Conservation (phyloP, 495 filamentous ascomycete species). For the Neurospora sp. region DNA sequence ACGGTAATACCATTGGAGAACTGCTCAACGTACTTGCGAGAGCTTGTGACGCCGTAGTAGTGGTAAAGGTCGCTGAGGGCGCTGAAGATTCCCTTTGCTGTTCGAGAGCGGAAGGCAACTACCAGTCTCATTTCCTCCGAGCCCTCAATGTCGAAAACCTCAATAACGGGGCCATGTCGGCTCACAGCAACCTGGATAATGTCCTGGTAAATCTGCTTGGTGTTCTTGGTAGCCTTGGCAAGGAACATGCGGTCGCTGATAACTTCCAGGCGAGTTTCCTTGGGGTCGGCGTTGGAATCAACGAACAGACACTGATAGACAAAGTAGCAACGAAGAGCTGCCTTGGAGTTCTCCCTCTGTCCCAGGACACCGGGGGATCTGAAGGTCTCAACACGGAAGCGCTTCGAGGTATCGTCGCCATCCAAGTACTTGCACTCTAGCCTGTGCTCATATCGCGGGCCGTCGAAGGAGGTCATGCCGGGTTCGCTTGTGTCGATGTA, state of each 20-base stretch:
- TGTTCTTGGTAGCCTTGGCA: conserved; percentile 91
- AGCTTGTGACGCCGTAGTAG: conserved; percentile 94
- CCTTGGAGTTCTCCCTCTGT: conserved; percentile 43
- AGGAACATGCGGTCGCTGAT: conserved; percentile 91
- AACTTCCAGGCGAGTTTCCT: conserved; percentile 82
- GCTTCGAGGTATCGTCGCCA: conserved; percentile 47
- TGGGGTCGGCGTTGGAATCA: conserved; percentile 55
- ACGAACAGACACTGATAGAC: conserved; percentile 93
- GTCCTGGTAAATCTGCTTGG: conserved; percentile 86
- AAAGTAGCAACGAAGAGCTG: conserved; percentile 93
- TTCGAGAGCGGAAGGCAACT: conserved; percentile 85
- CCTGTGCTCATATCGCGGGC: conserved; percentile 83
- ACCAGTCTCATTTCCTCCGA: conserved; percentile 86
- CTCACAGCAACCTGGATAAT: conserved; percentile 77
- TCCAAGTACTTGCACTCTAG: conserved; percentile 95
- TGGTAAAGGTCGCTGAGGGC: conserved; percentile 94
- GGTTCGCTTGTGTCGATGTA: conserved; percentile 97
- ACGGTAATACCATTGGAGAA: conserved; percentile 98
- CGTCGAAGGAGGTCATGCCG: conserved; percentile 60
- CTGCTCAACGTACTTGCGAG: conserved; percentile 95
- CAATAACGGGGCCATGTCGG: conserved; percentile 87
- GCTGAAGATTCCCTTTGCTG: conserved; percentile 89
- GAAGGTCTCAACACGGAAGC: conserved; percentile 93
- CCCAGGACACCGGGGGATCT: conserved; percentile 69
- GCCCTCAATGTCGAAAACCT: conserved; percentile 91